These are phyloP conservation scores for Eucalyptus polybractea DNA, from an alignment of 345 rosid genomes.

Conservation along the genomic window DNA sequence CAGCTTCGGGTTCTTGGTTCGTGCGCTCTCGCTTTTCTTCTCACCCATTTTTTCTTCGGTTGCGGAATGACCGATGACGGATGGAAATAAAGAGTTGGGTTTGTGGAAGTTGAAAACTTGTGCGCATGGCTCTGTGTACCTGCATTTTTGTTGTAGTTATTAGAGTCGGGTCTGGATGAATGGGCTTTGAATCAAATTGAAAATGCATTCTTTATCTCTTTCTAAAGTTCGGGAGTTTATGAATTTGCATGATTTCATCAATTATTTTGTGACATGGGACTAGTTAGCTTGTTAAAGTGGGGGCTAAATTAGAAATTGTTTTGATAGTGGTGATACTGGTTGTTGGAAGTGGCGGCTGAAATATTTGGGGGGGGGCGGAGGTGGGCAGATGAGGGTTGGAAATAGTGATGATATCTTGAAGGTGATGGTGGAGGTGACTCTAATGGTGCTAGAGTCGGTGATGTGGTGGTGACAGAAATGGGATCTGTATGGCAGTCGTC, in stretches of 20 bases:
- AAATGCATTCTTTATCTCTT: neutral
- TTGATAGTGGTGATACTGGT: neutral
- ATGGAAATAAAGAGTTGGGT: neutral
- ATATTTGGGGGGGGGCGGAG: neutral
- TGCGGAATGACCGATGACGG: neutral
- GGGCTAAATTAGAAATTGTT: neutral
- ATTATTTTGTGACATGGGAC: neutral
- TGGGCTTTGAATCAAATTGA: neutral
- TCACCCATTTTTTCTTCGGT: neutral
- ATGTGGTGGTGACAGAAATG: neutral
- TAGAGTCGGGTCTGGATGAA: neutral
- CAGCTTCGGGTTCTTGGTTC: slow-evolving; percentile 36
- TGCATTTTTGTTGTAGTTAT: neutral
- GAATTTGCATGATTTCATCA: neutral
- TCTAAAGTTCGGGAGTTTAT: neutral
- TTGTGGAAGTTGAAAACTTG: neutral
- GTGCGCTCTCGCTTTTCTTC: neutral
- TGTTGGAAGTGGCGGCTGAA: neutral
- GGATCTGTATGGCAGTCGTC: neutral
- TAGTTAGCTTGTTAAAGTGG: neutral
- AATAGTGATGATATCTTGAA: neutral
- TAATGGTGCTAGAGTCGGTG: neutral
- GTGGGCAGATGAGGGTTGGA: neutral
- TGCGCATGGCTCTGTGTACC: neutral
- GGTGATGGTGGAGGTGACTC: neutral